A percentile compares a stretch with the other conserved stretches of the same genome.
phyloP scores from a whole-genome alignment of 2,329 filamentous ascomycete species.

The Curvularia eragrostidis region DNA sequence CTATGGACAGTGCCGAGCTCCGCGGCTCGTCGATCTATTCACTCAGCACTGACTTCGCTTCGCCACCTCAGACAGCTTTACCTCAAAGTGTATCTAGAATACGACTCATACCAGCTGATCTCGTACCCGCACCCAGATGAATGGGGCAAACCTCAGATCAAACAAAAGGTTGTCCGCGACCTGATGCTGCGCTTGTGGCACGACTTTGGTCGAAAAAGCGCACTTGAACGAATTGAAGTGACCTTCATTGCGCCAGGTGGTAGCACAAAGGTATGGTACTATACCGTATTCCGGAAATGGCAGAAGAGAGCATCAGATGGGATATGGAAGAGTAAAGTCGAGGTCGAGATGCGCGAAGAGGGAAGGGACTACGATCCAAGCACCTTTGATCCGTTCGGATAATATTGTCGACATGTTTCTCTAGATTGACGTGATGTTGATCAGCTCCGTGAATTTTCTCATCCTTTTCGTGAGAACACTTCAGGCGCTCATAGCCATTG shows the following conservation, averaged over 20 bases:
- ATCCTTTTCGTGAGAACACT: no score
- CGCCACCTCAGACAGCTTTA: not conserved
- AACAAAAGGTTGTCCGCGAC: not conserved
- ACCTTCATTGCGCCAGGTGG: not conserved
- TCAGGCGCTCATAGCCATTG: no score
- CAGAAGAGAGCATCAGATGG: not conserved
- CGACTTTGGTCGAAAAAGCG: not conserved
- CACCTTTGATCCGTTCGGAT: slow-evolving; percentile 1
- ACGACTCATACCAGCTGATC: not conserved
- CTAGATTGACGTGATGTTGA: not conserved
- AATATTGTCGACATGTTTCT: not conserved
- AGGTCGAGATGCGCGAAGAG: not conserved
- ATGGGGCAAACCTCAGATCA: not conserved
- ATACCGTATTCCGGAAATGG: not conserved
- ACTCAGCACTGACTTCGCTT: not conserved
- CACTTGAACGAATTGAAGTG: not conserved
- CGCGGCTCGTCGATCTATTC: not conserved
- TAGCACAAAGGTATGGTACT: not conserved
- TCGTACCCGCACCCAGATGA: not conserved
- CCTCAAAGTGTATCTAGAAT: not conserved
- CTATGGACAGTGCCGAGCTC: not conserved
- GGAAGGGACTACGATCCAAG: not conserved
- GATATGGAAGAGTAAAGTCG: not conserved
- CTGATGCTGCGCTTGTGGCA: slow-evolving; percentile 1
- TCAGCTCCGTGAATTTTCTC: not conserved